Evolutionary conservation across 495 filamentous ascomycete species (phyloP).

Genomic region (Glarea lozoyensis): DNA sequence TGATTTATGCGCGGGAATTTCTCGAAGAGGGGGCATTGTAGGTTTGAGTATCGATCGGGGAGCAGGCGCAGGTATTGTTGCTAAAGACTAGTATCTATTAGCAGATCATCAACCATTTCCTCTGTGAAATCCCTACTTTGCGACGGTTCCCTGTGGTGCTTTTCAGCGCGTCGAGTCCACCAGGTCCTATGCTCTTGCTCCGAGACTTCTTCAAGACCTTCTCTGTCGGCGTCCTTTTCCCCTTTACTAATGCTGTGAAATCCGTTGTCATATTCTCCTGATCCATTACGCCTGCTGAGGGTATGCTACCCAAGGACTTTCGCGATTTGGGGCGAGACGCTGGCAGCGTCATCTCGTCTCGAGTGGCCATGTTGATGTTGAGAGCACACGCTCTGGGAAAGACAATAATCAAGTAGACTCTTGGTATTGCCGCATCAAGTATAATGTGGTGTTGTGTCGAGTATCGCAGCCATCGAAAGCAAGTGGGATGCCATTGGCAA

Average conservation of each 20-base stretch:
- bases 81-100: constrained; percentile 37
- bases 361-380: constrained; percentile 34
- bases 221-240: constrained; percentile 29
- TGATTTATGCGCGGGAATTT: constrained; percentile 38
- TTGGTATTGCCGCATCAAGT: too few species aligned
- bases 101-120: constrained; percentile 10
- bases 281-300: constrained; percentile 42
- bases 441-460: too few species aligned
- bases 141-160: constrained; percentile 70
- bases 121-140: constrained; percentile 43
- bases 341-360: constrained; percentile 36
- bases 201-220: constrained; percentile 62
- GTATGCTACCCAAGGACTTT: constrained; percentile 66
- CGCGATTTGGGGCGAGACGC: constrained; percentile 52
- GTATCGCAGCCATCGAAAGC: too few species aligned
- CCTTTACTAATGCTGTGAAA: constrained; percentile 29
- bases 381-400: not conserved
- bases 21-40: constrained; percentile 58
- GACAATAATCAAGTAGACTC: too few species aligned
- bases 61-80: constrained; percentile 34
- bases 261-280: constrained; percentile 70
- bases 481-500: too few species aligned
- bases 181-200: constrained; percentile 92
- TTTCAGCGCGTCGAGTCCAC: constrained; percentile 75
- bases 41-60: constrained; percentile 79